These are phyloP conservation scores for Garcia nutans DNA, from an alignment of 345 rosid species.

Conservation along the genomic window DNA sequence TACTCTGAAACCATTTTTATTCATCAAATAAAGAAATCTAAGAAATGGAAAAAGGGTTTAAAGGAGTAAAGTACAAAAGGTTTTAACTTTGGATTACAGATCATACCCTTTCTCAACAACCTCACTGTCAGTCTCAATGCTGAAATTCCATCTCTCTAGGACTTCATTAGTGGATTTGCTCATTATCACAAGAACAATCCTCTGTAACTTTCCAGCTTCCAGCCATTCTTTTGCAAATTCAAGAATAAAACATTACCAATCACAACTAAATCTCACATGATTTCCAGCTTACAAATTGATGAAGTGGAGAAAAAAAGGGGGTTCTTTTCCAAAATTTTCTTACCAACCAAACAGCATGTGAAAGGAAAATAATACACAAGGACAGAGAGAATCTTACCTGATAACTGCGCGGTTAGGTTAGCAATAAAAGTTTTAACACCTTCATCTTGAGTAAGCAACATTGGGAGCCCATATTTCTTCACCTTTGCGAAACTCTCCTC, in stretches of 20 bases:
- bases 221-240: constrained; percentile 68
- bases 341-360: constrained; percentile 3
- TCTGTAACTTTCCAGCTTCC: constrained; percentile 84
- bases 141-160: constrained; percentile 91
- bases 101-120: constrained; percentile 83
- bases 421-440: constrained; percentile 78
- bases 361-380: too few species aligned
- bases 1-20: constrained; percentile 43
- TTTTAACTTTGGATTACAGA: not conserved
- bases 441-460: constrained; percentile 88
- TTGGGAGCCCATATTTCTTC: constrained; percentile 94
- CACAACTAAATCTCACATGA: not conserved
- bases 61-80: not conserved
- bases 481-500: constrained; percentile 89
- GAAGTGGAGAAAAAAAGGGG: not conserved
- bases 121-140: constrained; percentile 73
- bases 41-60: not conserved
- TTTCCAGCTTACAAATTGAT: too few species aligned
- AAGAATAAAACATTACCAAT: constrained; percentile 11
- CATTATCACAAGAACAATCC: constrained; percentile 86
- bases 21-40: constrained; percentile 3
- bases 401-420: constrained; percentile 63
- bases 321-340: constrained; percentile 6
- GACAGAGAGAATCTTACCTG: constrained; percentile 44
- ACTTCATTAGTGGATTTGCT: constrained; percentile 80